phyloP scores from a whole-genome alignment of 2,329 filamentous ascomycete genomes.

The Phaeophleospora eucalypticola region DNA sequence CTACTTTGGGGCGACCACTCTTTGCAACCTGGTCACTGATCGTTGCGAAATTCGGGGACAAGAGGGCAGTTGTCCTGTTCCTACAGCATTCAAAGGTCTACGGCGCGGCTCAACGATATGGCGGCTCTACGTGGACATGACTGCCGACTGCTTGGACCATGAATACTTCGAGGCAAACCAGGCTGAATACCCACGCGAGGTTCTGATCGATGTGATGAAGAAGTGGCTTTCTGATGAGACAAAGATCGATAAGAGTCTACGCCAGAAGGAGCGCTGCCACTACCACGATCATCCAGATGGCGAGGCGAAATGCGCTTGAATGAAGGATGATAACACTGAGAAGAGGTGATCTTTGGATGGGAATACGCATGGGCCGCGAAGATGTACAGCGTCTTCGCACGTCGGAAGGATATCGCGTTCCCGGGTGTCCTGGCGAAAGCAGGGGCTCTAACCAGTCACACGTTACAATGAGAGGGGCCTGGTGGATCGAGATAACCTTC shows the following conservation, averaged over 20 bases:
- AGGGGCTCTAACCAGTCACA: too few relatives aligned
- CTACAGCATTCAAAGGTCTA: too few relatives aligned
- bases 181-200: background rate
- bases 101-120: background rate
- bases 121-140: background rate
- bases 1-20: background rate
- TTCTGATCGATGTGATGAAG: background rate
- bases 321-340: too few relatives aligned
- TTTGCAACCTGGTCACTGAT: background rate
- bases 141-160: background rate
- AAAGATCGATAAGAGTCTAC: background rate
- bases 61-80: too few relatives aligned
- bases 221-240: background rate
- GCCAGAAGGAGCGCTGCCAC: background rate
- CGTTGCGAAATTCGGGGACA: background rate
- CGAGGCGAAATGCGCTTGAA: background rate
- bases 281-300: slow-evolving; percentile 2
- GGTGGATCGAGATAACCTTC: too few relatives aligned
- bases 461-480: too few relatives aligned
- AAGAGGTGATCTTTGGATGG: too few relatives aligned
- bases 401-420: too few relatives aligned
- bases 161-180: background rate
- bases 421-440: too few relatives aligned
- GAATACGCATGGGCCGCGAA: too few relatives aligned
- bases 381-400: too few relatives aligned